Conservation (phyloP, 441 rosid species). For the Adansonia madagascariensis region DNA sequence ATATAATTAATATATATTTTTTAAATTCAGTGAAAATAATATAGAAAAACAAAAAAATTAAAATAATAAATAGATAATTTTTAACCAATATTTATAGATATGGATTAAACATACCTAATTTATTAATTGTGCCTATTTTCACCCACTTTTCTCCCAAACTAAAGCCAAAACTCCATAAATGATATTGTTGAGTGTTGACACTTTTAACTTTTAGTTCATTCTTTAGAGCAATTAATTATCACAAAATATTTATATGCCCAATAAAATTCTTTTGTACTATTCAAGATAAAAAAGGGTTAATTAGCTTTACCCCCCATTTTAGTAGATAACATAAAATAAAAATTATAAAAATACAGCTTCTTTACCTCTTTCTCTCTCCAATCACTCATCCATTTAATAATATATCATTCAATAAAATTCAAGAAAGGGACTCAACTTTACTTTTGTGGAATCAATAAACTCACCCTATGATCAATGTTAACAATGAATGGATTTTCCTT, state of each 20-base stretch:
- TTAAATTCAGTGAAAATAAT: too few species aligned
- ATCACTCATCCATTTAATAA: background rate
- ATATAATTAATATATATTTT: too few species aligned
- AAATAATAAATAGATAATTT: too few species aligned
- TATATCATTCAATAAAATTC: background rate
- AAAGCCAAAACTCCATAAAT: background rate
- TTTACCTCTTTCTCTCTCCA: conserved; percentile 15
- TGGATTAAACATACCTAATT: too few species aligned
- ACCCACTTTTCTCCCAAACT: background rate
- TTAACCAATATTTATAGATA: too few species aligned
- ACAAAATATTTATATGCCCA: background rate
- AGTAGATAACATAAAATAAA: background rate
- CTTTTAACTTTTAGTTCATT: background rate
- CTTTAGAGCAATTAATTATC: background rate
- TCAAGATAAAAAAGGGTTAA: background rate
- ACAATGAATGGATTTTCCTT: background rate
- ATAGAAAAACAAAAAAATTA: too few species aligned
- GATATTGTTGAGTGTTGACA: background rate
- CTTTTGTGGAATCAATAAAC: conserved; percentile 29
- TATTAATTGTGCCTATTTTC: background rate
- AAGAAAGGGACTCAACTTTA: conserved; percentile 10
- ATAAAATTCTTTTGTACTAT: background rate
- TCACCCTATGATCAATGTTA: conserved; percentile 22
- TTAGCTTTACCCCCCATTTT: background rate
- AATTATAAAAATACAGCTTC: background rate